These are phyloP conservation scores for Auriculariales sp. DNA, from an alignment of 768 basidiomycete species.

Conservation along the genomic window DNA sequence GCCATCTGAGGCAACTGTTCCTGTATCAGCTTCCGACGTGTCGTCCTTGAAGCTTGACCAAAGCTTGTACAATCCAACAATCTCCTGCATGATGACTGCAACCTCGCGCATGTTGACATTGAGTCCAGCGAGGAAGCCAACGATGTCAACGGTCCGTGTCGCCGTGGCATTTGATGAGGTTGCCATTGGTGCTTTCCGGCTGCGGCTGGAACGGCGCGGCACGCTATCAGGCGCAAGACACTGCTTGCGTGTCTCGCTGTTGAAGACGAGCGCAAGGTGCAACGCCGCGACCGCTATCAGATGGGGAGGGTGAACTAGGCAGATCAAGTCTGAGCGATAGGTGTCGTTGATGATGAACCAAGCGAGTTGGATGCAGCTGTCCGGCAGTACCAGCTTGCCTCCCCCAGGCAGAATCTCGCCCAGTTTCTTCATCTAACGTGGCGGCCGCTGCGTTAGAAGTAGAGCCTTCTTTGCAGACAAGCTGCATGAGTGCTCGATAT, in stretches of 20 bases:
- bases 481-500: conserved; percentile 71
- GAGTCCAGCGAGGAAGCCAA: conserved; percentile 72
- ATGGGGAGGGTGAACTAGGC: conserved; percentile 90
- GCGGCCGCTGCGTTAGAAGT: no score
- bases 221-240: conserved; percentile 14
- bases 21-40: conserved; percentile 13
- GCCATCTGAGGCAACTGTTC: not conserved
- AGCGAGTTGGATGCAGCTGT: conserved; percentile 73
- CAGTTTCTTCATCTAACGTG: no score
- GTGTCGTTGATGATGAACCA: conserved; percentile 98
- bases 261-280: conserved; percentile 73
- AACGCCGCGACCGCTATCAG: conserved; percentile 85
- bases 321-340: conserved; percentile 72
- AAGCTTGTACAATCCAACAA: conserved; percentile 74
- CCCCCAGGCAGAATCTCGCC: no score
- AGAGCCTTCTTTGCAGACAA: conserved; percentile 66
- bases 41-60: conserved; percentile 80
- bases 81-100: conserved; percentile 79
- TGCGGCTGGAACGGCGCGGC: conserved; percentile 41
- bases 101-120: conserved; percentile 75
- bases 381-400: conserved; percentile 65
- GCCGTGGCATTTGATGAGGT: conserved; percentile 11
- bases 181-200: conserved; percentile 4
- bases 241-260: conserved; percentile 34
- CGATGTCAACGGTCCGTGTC: conserved; percentile 31